Conservation (phyloP, 2,329 filamentous ascomycete genomes). For the Stachybotrys echinatus region DNA sequence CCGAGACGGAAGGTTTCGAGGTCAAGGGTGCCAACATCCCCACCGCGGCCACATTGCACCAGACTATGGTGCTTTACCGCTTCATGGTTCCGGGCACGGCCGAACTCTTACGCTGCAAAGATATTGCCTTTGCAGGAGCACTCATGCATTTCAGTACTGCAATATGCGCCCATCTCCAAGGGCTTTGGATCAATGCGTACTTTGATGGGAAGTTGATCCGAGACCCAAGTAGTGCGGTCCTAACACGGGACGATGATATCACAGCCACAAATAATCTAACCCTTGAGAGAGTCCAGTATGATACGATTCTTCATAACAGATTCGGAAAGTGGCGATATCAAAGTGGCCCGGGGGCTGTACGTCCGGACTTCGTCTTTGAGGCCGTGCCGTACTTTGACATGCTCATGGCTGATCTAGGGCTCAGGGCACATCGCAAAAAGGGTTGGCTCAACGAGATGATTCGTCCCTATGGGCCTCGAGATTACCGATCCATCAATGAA, state of each 20-base stretch:
- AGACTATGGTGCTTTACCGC: conserved; percentile 30
- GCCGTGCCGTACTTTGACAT: conserved; percentile 67
- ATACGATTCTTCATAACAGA: conserved; percentile 57
- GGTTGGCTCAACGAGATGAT: conserved; percentile 44
- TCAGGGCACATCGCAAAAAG: conserved; percentile 49
- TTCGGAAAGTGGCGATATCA: conserved; percentile 66
- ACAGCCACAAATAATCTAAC: conserved; percentile 12
- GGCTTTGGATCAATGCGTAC: conserved; percentile 58
- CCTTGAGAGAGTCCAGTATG: conserved; percentile 35
- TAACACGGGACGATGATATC: neutral
- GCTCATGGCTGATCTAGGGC: conserved; percentile 58
- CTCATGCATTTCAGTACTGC: conserved; percentile 34
- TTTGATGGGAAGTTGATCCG: conserved; percentile 28
- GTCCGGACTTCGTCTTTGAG: conserved; percentile 72
- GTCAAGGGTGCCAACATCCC: neutral
- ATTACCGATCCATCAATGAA: conserved; percentile 46
- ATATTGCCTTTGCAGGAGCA: conserved; percentile 39
- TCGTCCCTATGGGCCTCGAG: conserved; percentile 49
- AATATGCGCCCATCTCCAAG: conserved; percentile 37
- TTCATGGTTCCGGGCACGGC: conserved; percentile 32
- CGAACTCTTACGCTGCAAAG: conserved; percentile 21
- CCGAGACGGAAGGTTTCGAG: neutral
- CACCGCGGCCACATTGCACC: conserved; percentile 25
- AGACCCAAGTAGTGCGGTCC: conserved; percentile 5
- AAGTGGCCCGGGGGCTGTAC: conserved; percentile 52